Evolutionary conservation across 2,329 filamentous ascomycete species (phyloP), one percentile per base, ranked within the genome.

Genomic region (Madurella fahalii): DNA sequence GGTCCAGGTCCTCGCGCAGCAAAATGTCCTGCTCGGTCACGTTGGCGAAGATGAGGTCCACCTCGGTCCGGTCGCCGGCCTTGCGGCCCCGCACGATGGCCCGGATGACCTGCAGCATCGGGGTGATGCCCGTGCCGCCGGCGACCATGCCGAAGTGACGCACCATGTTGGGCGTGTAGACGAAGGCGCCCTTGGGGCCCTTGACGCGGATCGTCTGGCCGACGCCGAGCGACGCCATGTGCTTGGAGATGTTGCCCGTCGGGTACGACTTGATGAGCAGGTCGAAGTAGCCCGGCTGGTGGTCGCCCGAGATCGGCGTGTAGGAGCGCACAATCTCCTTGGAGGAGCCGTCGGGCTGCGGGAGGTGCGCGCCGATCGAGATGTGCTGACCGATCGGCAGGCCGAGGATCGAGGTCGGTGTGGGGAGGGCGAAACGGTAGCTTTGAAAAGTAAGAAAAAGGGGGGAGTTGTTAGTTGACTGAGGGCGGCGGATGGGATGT

Each of bases 331-430:
- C 85, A 61, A 95, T 86, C 69, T 95, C 89, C 76, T 94, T 93
- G 63, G 78, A 78, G 65, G 81, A 80, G 69, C 90, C 90, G 65
- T 89, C 84, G 53, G 77, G 73, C 67, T 86, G 82, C 42, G 73
- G 66, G 58, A 91, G 83, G 53, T 81, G 83, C 53, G 91, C 93
- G 63, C 88, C 90, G 69, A 99, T 90, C 59, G 93, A 96, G 75
- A 99, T 96, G 79, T 99, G 94, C 78, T 99, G 94, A 69, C 94
- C 94, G 77, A 97, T 97, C 63, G 94, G 93, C 42, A 97, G 88
- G 68, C 94, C 94, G 67, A 97, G 89, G 71, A 96, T 90, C 63
- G 89, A 83, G 65, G 78, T 86, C 40, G 85, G 76, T 49, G 80
- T 80, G 54, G 92, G 92, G 40, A 99, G 89, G 61, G 82, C 81